Conservation (phyloP, 163 green algal genomes). For the Chlamydomonas reinhardtii region DNA sequence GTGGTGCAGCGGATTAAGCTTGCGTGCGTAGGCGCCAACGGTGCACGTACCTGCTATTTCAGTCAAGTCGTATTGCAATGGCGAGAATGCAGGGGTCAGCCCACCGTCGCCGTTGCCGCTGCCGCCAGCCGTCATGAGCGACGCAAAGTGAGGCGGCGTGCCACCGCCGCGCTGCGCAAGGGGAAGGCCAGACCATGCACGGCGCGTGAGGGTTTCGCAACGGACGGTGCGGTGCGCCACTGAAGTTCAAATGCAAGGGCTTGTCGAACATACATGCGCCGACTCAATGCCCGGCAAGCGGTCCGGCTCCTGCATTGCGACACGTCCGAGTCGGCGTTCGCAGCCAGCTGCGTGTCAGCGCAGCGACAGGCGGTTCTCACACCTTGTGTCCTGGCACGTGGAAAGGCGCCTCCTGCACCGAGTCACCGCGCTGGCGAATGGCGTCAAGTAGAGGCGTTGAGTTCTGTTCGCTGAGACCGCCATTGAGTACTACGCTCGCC, state of each 20-base stretch:
- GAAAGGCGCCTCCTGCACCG: constrained; percentile 68
- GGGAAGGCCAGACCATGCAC: not conserved
- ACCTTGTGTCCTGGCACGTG: constrained; percentile 89
- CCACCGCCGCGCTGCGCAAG: constrained; percentile 52
- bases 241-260: too few species aligned
- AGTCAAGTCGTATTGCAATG: constrained; percentile 76
- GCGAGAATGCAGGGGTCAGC: not conserved
- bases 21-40: too few species aligned
- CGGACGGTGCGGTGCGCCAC: too few species aligned
- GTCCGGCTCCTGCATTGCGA: not conserved
- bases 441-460: constrained; percentile 70
- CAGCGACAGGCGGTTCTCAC: not conserved
- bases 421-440: constrained; percentile 59
- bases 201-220: too few species aligned
- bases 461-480: not conserved
- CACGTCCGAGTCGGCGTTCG: too few species aligned
- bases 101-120: not conserved
- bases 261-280: too few species aligned
- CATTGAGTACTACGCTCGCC: too few species aligned
- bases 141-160: constrained; percentile 23
- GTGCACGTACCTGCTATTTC: constrained; percentile 74
- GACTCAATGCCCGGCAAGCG: too few species aligned
- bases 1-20: too few species aligned
- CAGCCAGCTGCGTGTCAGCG: not conserved
- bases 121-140: not conserved